Percentiles rank a stretch among this genome's conserved stretches.
Evolutionary conservation across 371 early-diverging fungal genomes (phyloP).

Genomic region (Amoeboaphelidium occidentale): DNA sequence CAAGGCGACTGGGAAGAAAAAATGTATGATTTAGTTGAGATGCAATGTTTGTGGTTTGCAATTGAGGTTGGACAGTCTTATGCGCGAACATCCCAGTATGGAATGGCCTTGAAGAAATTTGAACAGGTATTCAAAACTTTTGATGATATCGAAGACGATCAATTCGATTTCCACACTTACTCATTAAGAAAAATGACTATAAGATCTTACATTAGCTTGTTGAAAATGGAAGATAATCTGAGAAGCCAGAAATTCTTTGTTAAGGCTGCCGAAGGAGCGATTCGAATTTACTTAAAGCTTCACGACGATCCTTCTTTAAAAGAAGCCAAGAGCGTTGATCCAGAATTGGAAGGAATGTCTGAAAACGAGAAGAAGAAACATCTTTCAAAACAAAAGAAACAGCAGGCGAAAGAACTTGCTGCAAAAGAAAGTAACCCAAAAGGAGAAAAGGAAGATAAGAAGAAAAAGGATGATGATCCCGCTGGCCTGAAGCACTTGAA

Average conservation of each 20-base stretch:
- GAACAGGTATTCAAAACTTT: constrained; percentile 59
- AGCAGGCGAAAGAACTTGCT: no score
- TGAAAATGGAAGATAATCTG: constrained; percentile 16
- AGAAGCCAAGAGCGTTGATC: no score
- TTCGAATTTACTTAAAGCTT: no score
- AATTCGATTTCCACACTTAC: constrained; percentile 90
- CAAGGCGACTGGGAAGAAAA: constrained; percentile 41
- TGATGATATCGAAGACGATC: constrained; percentile 62
- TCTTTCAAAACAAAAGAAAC: no score
- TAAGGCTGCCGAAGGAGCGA: no score
- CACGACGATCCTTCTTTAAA: no score
- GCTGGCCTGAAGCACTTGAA: no score
- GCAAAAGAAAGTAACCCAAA: no score
- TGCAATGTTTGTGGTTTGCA: constrained; percentile 76
- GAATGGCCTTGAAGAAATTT: constrained; percentile 60
- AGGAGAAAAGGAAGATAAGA: no score
- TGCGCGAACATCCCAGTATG: constrained; percentile 34
- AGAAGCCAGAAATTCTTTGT: constrained; percentile 29
- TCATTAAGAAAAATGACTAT: constrained; percentile 68
- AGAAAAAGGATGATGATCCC: no score
- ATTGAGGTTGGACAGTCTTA: constrained; percentile 44
- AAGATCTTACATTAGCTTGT: constrained; percentile 36
- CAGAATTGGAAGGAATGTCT: no score
- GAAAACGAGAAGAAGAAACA: no score
- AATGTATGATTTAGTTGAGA: constrained; percentile 54